Evolutionary conservation across 192 early-diverging fungal genomes (phyloP).

Genomic region (Linnemannia zychae): DNA sequence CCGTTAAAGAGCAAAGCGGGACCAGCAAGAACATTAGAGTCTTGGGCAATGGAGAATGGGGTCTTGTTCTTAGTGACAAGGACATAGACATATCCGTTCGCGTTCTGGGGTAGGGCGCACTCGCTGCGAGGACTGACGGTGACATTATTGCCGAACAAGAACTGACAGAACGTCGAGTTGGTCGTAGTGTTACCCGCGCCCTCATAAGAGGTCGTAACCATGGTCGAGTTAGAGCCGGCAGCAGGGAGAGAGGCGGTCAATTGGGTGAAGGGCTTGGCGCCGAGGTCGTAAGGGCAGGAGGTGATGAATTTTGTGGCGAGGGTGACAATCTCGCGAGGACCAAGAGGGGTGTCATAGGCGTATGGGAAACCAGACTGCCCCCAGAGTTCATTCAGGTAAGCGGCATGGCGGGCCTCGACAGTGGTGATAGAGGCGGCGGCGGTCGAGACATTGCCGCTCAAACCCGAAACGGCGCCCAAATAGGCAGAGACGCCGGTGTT

Average conservation of each 20-base stretch:
- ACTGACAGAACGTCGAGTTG: slow-evolving; percentile 39
- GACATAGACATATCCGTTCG: slow-evolving; percentile 24
- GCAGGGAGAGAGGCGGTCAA: slow-evolving; percentile 21
- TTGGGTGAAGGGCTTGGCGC: slow-evolving; percentile 12
- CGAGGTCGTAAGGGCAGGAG: slow-evolving; percentile 14
- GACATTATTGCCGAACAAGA: slow-evolving; percentile 25
- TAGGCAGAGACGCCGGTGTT: slow-evolving; percentile 66
- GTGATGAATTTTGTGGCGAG: slow-evolving; percentile 15
- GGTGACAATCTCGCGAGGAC: slow-evolving; percentile 1
- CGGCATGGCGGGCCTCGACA: slow-evolving; percentile 31
- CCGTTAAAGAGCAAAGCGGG: slow-evolving; percentile 34
- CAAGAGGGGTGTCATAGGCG: slow-evolving; percentile 27
- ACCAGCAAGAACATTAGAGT: slow-evolving; percentile 32
- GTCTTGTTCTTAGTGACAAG: slow-evolving; percentile 14
- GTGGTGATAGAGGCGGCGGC: slow-evolving; percentile 6
- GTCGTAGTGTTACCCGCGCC: neutral
- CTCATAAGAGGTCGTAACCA: slow-evolving; percentile 4
- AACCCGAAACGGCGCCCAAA: slow-evolving; percentile 45
- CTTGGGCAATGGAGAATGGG: slow-evolving; percentile 6
- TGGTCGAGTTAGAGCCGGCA: neutral
- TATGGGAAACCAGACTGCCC: slow-evolving; percentile 16
- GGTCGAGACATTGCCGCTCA: slow-evolving; percentile 5
- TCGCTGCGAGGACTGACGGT: neutral
- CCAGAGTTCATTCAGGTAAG: slow-evolving; percentile 26
- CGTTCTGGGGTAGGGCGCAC: slow-evolving; percentile 22